Evolutionary conservation across 208 protist species (phyloP).

Genomic region (Angomonas ambiguus): DNA sequence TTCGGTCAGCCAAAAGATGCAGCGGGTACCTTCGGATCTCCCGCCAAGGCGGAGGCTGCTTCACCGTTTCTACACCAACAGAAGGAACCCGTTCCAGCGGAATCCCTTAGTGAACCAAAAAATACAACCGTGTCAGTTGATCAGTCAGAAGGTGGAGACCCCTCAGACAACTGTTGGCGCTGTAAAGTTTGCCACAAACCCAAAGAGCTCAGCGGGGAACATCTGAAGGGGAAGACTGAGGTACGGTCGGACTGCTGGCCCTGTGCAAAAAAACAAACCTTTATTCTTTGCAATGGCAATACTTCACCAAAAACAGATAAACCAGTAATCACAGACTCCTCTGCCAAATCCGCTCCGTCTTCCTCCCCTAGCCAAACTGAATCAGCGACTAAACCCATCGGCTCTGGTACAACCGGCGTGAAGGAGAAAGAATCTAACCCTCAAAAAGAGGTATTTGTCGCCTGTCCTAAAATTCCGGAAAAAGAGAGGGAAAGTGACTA

Average conservation of each 20-base stretch:
- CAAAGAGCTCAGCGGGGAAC: slow-evolving; percentile 35
- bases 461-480: not conserved
- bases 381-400: not conserved
- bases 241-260: slow-evolving; percentile 60
- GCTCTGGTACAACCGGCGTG: not conserved
- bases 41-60: not conserved
- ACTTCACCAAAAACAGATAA: not conserved
- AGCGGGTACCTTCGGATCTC: not conserved
- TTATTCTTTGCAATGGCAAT: not conserved
- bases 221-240: slow-evolving; percentile 40
- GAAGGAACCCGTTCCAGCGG: not conserved
- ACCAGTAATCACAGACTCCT: not conserved
- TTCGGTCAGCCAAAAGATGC: not conserved
- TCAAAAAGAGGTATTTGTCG: not conserved
- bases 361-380: not conserved
- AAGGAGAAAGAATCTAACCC: not conserved
- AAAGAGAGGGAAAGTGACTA: not conserved
- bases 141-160: too few species aligned
- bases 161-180: slow-evolving; percentile 18
- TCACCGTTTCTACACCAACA: not conserved
- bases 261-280: slow-evolving; percentile 22
- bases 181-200: slow-evolving; percentile 39
- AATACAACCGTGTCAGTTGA: not conserved
- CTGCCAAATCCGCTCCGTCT: not conserved
- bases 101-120: not conserved